Evolutionary conservation across 2,329 filamentous ascomycete species (phyloP).

Genomic region (Venturia nashicola): DNA sequence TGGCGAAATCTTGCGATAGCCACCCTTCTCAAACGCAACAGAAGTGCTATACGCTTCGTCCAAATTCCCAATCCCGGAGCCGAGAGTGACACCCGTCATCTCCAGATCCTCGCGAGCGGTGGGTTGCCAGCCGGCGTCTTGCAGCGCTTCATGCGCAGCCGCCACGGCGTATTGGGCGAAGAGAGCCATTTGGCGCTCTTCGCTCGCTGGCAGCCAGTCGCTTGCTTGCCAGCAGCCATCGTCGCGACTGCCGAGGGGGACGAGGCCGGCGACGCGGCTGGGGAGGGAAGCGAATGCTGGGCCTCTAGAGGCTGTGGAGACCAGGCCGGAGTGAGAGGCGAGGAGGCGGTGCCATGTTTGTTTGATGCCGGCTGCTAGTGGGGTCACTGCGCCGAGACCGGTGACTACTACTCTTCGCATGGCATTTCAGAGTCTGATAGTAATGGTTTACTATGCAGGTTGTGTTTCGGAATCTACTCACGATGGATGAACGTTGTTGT

Average conservation of each 20-base stretch:
- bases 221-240: conserved; percentile 32
- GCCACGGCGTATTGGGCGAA: conserved; percentile 90
- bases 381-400: conserved; percentile 40
- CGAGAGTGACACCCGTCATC: conserved; percentile 78
- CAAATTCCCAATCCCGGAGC: conserved; percentile 90
- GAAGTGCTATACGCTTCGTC: conserved; percentile 82
- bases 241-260: conserved; percentile 45
- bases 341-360: conserved; percentile 73
- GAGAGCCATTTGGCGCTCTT: conserved; percentile 68
- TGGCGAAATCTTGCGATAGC: conserved; percentile 86
- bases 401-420: conserved; percentile 40
- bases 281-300: conserved; percentile 75
- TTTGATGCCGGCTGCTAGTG: conserved; percentile 56
- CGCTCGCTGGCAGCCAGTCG: conserved; percentile 36
- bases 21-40: conserved; percentile 59
- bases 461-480: too few species aligned
- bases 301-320: too few species aligned
- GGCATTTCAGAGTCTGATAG: too few species aligned
- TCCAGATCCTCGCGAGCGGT: conserved; percentile 50
- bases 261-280: conserved; percentile 72
- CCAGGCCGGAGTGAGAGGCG: too few species aligned
- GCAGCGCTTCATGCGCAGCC: conserved; percentile 72
- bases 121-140: conserved; percentile 68
- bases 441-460: too few species aligned
- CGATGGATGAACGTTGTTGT: too few species aligned